A percentile compares a stretch with the other conserved stretches of the same genome.
Conservation (phyloP, 1,284 basidiomycete genomes). For the Athelia psychrophila region DNA sequence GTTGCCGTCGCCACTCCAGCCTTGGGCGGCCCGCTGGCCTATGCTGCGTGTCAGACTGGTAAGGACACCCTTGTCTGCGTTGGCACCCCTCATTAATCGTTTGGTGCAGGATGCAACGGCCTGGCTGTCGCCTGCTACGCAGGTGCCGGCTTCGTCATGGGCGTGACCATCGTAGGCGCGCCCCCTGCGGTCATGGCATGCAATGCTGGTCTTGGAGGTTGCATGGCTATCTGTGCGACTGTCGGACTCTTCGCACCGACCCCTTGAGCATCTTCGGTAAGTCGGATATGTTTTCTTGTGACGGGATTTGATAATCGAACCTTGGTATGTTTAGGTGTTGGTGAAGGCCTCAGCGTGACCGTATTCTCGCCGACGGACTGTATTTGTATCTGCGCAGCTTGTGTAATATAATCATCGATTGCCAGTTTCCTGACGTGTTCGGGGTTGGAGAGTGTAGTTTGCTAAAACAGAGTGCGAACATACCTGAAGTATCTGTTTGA, state of each 20-base stretch:
- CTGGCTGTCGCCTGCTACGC: conserved; percentile 52
- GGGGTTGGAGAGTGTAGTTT: too few relatives aligned
- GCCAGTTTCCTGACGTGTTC: too few relatives aligned
- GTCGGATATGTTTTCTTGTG: too few relatives aligned
- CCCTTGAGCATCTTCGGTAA: conserved; percentile 19
- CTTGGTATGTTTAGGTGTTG: too few relatives aligned
- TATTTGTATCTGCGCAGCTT: too few relatives aligned
- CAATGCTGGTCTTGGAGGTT: conserved; percentile 47
- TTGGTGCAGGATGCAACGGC: conserved; percentile 45
- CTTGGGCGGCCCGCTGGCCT: conserved; percentile 35
- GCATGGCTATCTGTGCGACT: conserved; percentile 38
- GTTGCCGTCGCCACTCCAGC: neutral
- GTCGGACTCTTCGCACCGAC: conserved; percentile 30
- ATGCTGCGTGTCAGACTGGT: conserved; percentile 50
- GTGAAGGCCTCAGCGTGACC: too few relatives aligned
- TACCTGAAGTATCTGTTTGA: too few relatives aligned
- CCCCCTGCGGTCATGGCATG: conserved; percentile 48
- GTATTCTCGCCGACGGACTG: too few relatives aligned
- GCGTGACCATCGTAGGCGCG: conserved; percentile 37
- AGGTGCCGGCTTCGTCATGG: conserved; percentile 49
- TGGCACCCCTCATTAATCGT: too few relatives aligned
- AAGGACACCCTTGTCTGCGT: conserved; percentile 2
- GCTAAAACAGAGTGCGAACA: too few relatives aligned
- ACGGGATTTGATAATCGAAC: too few relatives aligned
- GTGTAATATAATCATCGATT: too few relatives aligned